Evolutionary conservation across 1,284 basidiomycete genomes (phyloP), one percentile per base, ranked within the genome.

Genomic region (Ustilago curta): DNA sequence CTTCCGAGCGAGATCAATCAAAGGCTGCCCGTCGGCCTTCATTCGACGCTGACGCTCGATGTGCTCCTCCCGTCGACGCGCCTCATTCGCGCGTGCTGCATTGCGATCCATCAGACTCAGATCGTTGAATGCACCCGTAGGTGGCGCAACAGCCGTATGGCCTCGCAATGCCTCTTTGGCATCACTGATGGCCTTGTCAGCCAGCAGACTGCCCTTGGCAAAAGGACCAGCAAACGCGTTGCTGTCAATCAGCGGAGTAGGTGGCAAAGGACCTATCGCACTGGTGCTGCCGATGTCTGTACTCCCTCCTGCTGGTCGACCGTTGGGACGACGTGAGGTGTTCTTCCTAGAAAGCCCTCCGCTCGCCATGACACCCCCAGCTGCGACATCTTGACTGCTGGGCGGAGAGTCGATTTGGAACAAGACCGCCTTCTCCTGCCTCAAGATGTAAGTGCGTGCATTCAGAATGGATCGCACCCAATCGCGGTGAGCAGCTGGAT

Each of bases 391-490:
- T 25, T 63, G 55, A 35, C 57, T 55, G 21, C 25, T 53, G 1
- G 45, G 27, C 8, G 69, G 61, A 31, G 51, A 55, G 6, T 59
- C 70, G 23, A 52, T 47, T 53, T 70, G 61, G 74, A 84, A 83
- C 5, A 84, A 63, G 11, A 77, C 70, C 12, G 81, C 73, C 39
- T 70, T 70, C 50, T 85, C 83, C 55, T 83, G 82, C 7, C 69
- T 54, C 51, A 85, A 42, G n/a, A 84, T 68, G 55, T 84, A 85
- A 8, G 81, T 80, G 40, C 80, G 73, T 8, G 81, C 83, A 47
- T 78, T 77, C 29, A 79, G 35, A 19, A 83, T 79, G 7, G 78
- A 70, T 9, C 74, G 71, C 11, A 83, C 76, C 83, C 83, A 85
- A 59, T 83, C 78, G 18, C 80, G 74, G 40, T 82, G 79, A 5